These are phyloP conservation scores for Blumeriella jaapii DNA, from an alignment of 2,329 filamentous ascomycete genomes.

Conservation along the genomic window DNA sequence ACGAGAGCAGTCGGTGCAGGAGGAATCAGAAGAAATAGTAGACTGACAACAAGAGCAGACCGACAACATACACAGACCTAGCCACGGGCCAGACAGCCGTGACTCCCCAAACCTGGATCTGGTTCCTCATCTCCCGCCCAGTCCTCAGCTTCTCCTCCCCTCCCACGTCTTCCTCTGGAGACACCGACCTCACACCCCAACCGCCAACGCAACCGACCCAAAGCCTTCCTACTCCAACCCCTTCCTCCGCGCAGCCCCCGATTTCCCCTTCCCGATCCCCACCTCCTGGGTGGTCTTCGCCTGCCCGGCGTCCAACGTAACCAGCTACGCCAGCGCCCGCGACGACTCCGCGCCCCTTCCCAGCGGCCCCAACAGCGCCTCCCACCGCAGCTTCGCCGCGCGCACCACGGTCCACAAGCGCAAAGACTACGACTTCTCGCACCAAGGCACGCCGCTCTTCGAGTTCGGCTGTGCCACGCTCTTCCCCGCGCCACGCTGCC, in stretches of 20 bases:
- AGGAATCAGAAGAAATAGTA: too few species aligned
- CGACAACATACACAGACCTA: slow-evolving; percentile 7
- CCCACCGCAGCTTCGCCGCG: background rate
- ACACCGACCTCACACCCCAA: background rate
- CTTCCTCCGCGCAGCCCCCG: slow-evolving; percentile 10
- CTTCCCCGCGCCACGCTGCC: background rate
- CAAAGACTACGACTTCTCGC: slow-evolving; percentile 22
- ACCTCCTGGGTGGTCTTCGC: slow-evolving; percentile 22
- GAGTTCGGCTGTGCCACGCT: slow-evolving; percentile 15
- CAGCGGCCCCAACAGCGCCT: background rate
- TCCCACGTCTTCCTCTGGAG: background rate
- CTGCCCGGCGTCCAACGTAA: slow-evolving; percentile 19
- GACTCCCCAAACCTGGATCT: slow-evolving; percentile 18
- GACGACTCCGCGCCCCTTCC: background rate
- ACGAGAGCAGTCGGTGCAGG: background rate
- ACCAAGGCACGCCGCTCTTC: slow-evolving; percentile 22
- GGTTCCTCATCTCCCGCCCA: slow-evolving; percentile 19
- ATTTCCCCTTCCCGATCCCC: slow-evolving; percentile 16
- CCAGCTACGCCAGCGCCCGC: slow-evolving; percentile 12
- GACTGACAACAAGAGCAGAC: slow-evolving; percentile 2
- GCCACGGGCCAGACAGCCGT: slow-evolving; percentile 3
- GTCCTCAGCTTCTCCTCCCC: slow-evolving; percentile 7
- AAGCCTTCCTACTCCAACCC: background rate
- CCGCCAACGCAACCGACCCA: background rate
- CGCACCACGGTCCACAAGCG: slow-evolving; percentile 12